phyloP scores from a whole-genome alignment of 805 yeast species.

The Starmerella bacillaris region DNA sequence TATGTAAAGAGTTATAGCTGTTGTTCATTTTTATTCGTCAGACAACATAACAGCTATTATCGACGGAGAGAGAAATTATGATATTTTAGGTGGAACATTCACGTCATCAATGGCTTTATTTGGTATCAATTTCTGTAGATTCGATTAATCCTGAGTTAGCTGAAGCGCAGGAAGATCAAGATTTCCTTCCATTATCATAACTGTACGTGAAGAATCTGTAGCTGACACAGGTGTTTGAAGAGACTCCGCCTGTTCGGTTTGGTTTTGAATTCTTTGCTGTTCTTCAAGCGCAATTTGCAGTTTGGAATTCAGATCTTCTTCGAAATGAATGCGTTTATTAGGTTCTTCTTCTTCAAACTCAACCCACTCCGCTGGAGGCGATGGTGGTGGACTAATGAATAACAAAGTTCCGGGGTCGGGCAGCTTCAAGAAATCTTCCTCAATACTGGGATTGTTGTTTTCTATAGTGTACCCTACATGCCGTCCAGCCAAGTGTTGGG shows the following conservation, averaged over 20 bases:
- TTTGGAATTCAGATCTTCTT: conserved; percentile 13
- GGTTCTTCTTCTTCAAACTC: conserved; percentile 15
- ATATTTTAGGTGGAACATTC: too few relatives aligned
- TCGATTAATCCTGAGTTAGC: conserved; percentile 6
- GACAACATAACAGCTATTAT: too few relatives aligned
- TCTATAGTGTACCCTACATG: conserved; percentile 13
- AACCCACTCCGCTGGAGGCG: conserved; percentile 18
- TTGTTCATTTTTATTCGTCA: too few relatives aligned
- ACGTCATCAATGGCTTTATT: too few relatives aligned
- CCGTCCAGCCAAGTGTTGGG: too few relatives aligned
- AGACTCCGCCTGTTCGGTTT: not conserved
- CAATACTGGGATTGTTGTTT: conserved; percentile 1
- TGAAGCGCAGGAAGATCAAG: conserved; percentile 8
- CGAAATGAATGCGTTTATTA: conserved; percentile 12
- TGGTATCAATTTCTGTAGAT: too few relatives aligned
- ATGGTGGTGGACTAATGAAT: conserved; percentile 18
- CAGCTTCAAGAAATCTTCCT: conserved; percentile 8
- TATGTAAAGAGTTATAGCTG: too few relatives aligned
- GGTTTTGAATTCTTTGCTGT: conserved; percentile 1
- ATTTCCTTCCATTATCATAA: conserved; percentile 10
- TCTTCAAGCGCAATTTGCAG: conserved; percentile 10
- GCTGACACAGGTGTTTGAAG: not conserved
- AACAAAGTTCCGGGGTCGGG: conserved; percentile 16
- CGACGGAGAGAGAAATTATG: too few relatives aligned
- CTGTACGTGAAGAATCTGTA: conserved; percentile 8